Conservation (phyloP, 768 basidiomycete genomes). For the Suillus bovinus region DNA sequence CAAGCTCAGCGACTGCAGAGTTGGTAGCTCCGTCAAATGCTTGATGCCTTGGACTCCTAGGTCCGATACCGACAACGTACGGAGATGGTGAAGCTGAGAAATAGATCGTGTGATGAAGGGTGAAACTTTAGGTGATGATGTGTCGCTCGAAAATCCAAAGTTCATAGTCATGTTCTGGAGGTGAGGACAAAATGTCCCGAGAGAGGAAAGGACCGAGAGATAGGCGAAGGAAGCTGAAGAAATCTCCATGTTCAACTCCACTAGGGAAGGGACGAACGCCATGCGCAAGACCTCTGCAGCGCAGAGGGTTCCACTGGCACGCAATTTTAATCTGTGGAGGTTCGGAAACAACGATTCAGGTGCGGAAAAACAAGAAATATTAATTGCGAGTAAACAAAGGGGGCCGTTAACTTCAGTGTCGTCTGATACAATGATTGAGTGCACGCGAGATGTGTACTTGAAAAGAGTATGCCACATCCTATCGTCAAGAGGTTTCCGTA, state of each 20-base stretch:
- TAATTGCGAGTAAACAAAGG: conserved; percentile 6
- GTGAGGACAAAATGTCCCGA: background rate
- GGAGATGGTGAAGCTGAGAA: background rate
- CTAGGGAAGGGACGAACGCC: conserved; percentile 22
- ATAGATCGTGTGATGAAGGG: background rate
- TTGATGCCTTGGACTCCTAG: background rate
- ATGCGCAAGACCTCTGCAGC: conserved; percentile 26
- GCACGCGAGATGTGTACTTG: background rate
- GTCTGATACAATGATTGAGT: background rate
- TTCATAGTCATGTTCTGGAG: background rate
- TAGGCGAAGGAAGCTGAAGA: background rate
- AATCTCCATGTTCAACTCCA: background rate
- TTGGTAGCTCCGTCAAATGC: background rate
- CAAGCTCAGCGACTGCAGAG: background rate
- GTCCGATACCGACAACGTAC: background rate
- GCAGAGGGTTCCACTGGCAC: conserved; percentile 19
- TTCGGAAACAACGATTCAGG: conserved; percentile 22
- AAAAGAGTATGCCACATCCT: background rate
- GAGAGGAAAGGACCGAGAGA: background rate
- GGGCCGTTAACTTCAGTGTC: background rate
- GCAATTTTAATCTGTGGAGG: conserved; percentile 21
- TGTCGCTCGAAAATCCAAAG: rapidly evolving
- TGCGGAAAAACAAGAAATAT: conserved; percentile 19
- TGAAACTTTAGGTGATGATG: background rate
- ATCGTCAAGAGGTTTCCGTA: background rate